phyloP scores from a whole-genome alignment of 1,139 yeast genomes.

The Geotrichum reessii region DNA sequence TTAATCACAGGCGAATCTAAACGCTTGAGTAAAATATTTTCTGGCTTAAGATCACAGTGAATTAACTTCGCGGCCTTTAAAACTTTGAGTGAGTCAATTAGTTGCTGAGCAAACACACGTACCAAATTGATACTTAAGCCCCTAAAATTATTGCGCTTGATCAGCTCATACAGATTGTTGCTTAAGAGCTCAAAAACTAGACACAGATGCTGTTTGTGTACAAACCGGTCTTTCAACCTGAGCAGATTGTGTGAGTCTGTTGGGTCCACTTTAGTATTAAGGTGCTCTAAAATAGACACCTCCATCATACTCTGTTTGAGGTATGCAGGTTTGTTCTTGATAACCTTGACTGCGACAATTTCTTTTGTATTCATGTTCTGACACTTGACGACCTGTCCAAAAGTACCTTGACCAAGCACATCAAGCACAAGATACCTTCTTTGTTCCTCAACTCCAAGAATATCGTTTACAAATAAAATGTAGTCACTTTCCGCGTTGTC shows the following conservation, averaged over 20 bases:
- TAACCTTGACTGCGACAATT: constrained; percentile 88
- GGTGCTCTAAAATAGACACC: constrained; percentile 72
- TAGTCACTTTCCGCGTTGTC: constrained; percentile 89
- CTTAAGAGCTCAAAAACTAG: constrained; percentile 84
- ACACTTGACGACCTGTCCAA: constrained; percentile 97
- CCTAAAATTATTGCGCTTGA: constrained; percentile 88
- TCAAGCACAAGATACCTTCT: constrained; percentile 79
- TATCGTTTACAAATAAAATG: constrained; percentile 86
- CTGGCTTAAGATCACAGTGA: constrained; percentile 95
- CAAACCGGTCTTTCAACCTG: constrained; percentile 75
- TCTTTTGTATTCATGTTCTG: constrained; percentile 84
- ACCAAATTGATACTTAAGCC: constrained; percentile 80
- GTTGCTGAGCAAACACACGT: constrained; percentile 67
- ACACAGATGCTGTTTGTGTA: constrained; percentile 88
- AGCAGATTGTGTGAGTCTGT: constrained; percentile 66
- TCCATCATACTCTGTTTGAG: constrained; percentile 87
- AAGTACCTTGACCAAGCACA: constrained; percentile 90
- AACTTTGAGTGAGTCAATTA: constrained; percentile 71
- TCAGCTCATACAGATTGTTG: constrained; percentile 79
- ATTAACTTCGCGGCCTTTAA: constrained; percentile 78
- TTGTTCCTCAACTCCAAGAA: constrained; percentile 80
- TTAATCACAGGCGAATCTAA: constrained; percentile 84
- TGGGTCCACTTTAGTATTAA: constrained; percentile 67
- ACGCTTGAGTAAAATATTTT: constrained; percentile 72
- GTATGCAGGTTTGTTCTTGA: constrained; percentile 86